A percentile compares a stretch with the other conserved stretches of the same genome.
Evolutionary conservation across 2,329 filamentous ascomycete species (phyloP).

Genomic region (Seiridium cupressi): DNA sequence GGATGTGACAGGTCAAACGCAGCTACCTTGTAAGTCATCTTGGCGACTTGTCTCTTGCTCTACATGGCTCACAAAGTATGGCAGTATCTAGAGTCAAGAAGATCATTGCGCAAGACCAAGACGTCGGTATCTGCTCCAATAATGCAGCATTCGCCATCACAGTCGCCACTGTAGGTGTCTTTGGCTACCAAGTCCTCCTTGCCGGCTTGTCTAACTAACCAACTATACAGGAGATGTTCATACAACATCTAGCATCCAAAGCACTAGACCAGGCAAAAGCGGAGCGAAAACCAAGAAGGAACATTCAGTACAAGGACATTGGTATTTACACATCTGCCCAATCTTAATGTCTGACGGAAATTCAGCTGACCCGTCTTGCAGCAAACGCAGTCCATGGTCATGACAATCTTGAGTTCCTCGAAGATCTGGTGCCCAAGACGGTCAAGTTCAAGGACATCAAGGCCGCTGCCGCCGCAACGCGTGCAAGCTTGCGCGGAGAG

Average conservation of each 20-base stretch:
- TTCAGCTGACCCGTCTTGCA: conserved; percentile 29
- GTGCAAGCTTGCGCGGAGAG: conserved; percentile 47
- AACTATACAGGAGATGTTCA: conserved; percentile 76
- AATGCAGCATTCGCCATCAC: conserved; percentile 94
- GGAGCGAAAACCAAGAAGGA: conserved; percentile 87
- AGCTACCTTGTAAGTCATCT: conserved; percentile 71
- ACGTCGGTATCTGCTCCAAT: conserved; percentile 83
- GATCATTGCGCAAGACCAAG: conserved; percentile 85
- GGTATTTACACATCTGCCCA: conserved; percentile 47
- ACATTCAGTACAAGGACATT: conserved; percentile 94
- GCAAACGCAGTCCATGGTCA: conserved; percentile 82
- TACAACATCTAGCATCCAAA: conserved; percentile 85
- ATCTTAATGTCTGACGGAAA: background rate
- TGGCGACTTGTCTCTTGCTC: background rate
- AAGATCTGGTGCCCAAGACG: conserved; percentile 87
- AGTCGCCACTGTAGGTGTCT: conserved; percentile 68
- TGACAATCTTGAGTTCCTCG: conserved; percentile 92
- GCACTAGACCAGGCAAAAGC: conserved; percentile 85
- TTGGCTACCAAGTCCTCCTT: background rate
- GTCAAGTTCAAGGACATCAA: conserved; percentile 78
- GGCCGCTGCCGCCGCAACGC: conserved; percentile 52
- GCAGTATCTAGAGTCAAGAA: conserved; percentile 93
- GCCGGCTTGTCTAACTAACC: background rate
- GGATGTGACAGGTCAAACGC: conserved; percentile 81
- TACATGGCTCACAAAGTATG: conserved; percentile 7